Percentiles rank a stretch among this genome's conserved stretches.
phyloP scores from a whole-genome alignment of 2,329 filamentous ascomycete species.

The Dendrostoma leiphaemia region DNA sequence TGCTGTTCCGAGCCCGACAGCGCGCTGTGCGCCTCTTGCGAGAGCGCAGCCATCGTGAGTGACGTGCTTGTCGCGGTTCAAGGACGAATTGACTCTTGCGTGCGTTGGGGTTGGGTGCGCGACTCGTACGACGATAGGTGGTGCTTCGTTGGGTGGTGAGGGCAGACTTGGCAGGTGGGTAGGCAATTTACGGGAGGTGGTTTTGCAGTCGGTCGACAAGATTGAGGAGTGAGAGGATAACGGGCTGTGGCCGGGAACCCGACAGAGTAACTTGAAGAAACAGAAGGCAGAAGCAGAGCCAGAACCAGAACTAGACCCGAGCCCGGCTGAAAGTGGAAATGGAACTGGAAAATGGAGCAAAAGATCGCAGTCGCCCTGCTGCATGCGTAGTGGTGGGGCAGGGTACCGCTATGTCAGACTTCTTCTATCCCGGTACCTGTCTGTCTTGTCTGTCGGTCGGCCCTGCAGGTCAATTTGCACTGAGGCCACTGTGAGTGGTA shows the following conservation, averaged over 20 bases:
- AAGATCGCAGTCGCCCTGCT: background rate
- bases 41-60: conserved; percentile 14
- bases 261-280: conserved; percentile 2
- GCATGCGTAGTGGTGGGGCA: background rate
- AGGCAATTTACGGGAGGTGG: too few relatives aligned
- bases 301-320: background rate
- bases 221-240: too few relatives aligned
- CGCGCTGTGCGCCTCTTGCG: conserved; percentile 17
- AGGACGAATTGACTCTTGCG: background rate
- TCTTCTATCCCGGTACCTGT: too few relatives aligned
- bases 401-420: too few relatives aligned
- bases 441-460: too few relatives aligned
- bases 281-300: conserved; percentile 2
- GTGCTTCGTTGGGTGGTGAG: conserved; percentile 11
- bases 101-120: background rate
- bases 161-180: conserved; percentile 6
- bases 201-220: conserved; percentile 13
- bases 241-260: conserved; percentile 3
- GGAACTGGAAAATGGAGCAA: too few relatives aligned
- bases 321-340: background rate
- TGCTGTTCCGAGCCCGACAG: conserved; percentile 5
- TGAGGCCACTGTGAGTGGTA: too few relatives aligned
- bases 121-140: background rate
- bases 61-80: background rate
- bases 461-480: too few relatives aligned